Evolutionary conservation across 495 filamentous ascomycete genomes (phyloP).

Genomic region (Hypoxylon fragiforme): DNA sequence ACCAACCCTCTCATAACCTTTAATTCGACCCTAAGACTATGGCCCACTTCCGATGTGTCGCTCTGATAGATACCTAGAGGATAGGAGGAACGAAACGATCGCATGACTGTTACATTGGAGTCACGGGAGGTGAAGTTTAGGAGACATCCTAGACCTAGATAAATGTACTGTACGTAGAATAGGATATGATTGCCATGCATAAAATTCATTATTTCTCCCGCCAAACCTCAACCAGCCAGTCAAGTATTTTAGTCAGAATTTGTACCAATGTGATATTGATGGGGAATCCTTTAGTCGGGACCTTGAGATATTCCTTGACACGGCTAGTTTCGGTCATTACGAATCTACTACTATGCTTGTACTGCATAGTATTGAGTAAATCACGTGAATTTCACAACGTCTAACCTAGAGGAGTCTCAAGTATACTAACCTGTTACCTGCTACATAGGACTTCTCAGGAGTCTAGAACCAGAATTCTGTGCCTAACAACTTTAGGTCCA

Average conservation of each 20-base stretch:
- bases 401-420: too few relatives aligned
- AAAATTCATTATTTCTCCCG: slow-evolving; percentile 7
- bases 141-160: slow-evolving; percentile 25
- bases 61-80: slow-evolving; percentile 31
- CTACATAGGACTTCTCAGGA: too few relatives aligned
- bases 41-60: slow-evolving; percentile 24
- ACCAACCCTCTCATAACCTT: slow-evolving; percentile 1
- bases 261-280: too few relatives aligned
- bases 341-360: not conserved
- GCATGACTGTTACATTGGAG: slow-evolving; percentile 27
- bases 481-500: too few relatives aligned
- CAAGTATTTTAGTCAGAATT: not conserved
- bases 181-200: slow-evolving; percentile 24
- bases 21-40: slow-evolving; percentile 21
- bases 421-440: too few relatives aligned
- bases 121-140: slow-evolving; percentile 27
- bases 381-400: not conserved
- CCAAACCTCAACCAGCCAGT: not conserved
- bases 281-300: too few relatives aligned
- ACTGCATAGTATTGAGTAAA: not conserved
- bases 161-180: slow-evolving; percentile 32
- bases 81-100: slow-evolving; percentile 24
- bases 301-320: too few relatives aligned
- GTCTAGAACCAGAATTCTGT: too few relatives aligned
- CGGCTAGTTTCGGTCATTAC: not conserved